Base-by-base conservation (phyloP, 225 moss, liverwort and hornwort genomes). In the Rhytidiadelphus loreus region DNA sequence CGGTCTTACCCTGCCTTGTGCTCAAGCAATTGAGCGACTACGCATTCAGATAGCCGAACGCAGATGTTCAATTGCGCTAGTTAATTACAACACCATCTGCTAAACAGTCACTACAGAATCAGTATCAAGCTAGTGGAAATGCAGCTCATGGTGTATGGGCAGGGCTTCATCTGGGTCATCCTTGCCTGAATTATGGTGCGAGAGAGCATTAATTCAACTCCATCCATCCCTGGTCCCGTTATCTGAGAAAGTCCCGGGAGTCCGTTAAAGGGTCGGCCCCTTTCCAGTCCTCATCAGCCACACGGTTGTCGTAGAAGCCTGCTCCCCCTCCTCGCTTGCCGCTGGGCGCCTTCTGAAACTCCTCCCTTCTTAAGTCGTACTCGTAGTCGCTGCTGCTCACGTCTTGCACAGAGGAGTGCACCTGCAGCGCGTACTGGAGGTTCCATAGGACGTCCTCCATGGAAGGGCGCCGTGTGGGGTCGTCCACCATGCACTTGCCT, bases 381-480 rank as follows among this genome's bases (percentile, higher is more conserved):
- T 94, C 94, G 56, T 89, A 90, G 44, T 83, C 82, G 37, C 63
- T 82, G 64, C 82, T 46, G 82, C 61, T 82, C 30, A 86, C 86
- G 74, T 94, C 93, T 50, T 87, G 69, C 55, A 90, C 86, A 7
- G 95, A 93, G 58, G 91, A 86, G 87, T 99, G 98, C 83, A 99
- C 98, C 94, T 99, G 98, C 66, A 96, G 94, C 22, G 98, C 98
- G 83, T 99, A 97, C 86, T 99, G 98, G 44, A 99, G 95, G 89
- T 99, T 99, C 98, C 98, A 99, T 7, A 99, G 89, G 50, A 97
- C 98, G 68, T 99, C 97, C 92, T 99, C 98, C 98, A 99, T 97
- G 86, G 98, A 99, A 4, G 98, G 98, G 75, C 97, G 92, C 63
- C 93, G 88, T 15, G 92, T 91, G 20, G 96, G 88, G 72, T 99